Conservation (phyloP, 305 asterid genomes). For the Lippia alba region DNA sequence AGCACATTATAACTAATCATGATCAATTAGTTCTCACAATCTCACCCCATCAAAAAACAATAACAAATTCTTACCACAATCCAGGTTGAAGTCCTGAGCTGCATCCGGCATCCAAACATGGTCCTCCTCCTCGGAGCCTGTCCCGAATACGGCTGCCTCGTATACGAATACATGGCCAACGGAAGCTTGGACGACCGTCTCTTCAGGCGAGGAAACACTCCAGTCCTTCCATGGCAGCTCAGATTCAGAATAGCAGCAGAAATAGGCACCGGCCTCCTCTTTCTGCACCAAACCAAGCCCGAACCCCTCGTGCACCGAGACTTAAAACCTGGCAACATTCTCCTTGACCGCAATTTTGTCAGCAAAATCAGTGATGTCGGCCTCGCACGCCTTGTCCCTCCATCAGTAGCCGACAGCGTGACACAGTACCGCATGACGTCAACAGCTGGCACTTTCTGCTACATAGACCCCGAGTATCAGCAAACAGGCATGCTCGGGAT, state of each 20-base stretch:
- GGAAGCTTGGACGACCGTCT: slow-evolving; percentile 87
- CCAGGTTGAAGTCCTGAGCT: slow-evolving; percentile 86
- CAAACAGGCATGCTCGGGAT: slow-evolving; percentile 92
- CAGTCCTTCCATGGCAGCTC: slow-evolving; percentile 77
- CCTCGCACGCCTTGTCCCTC: slow-evolving; percentile 87
- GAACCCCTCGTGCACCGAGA: slow-evolving; percentile 89
- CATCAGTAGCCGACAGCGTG: slow-evolving; percentile 82
- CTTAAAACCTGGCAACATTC: slow-evolving; percentile 81
- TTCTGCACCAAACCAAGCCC: slow-evolving; percentile 91
- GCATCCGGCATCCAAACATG: slow-evolving; percentile 92
- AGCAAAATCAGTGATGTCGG: slow-evolving; percentile 92
- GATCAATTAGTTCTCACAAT: no score
- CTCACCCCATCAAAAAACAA: no score
- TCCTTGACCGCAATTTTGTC: slow-evolving; percentile 87
- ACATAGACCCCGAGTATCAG: slow-evolving; percentile 91
- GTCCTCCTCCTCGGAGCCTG: slow-evolving; percentile 95
- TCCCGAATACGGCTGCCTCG: slow-evolving; percentile 88
- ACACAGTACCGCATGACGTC: slow-evolving; percentile 93
- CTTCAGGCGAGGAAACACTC: slow-evolving; percentile 62
- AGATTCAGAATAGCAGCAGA: slow-evolving; percentile 88
- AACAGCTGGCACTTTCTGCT: slow-evolving; percentile 90
- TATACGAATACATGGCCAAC: slow-evolving; percentile 83
- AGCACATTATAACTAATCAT: no score
- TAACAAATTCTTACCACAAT: slow-evolving; percentile 20
- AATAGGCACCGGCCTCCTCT: slow-evolving; percentile 77